Evolutionary conservation across 495 filamentous ascomycete species (phyloP).

Genomic region (Aspergillus wentii): DNA sequence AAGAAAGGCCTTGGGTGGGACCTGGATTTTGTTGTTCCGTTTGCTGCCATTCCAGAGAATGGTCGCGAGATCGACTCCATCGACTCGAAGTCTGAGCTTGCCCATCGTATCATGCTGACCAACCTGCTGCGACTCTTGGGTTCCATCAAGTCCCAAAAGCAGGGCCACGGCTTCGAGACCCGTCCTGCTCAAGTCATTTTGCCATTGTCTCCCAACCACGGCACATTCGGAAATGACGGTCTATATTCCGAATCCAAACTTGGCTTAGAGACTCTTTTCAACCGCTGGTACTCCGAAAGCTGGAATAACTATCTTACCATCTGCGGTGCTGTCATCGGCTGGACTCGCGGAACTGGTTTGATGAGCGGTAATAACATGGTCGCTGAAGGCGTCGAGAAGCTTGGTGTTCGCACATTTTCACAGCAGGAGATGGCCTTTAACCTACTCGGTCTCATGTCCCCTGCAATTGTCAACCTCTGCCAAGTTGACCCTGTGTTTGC

Average conservation of each 20-base stretch:
- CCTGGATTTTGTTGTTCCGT: constrained; percentile 92
- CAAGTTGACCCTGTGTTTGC: constrained; percentile 94
- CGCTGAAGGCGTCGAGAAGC: constrained; percentile 92
- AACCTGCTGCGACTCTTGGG: constrained; percentile 91
- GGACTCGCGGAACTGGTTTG: constrained; percentile 96
- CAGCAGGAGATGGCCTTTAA: constrained; percentile 99
- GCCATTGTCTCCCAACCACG: constrained; percentile 95
- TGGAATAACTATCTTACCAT: constrained; percentile 98
- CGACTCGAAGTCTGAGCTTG: constrained; percentile 96
- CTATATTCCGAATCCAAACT: constrained; percentile 98
- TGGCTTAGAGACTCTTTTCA: constrained; percentile 94
- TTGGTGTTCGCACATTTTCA: constrained; percentile 96
- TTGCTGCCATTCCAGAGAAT: constrained; percentile 95
- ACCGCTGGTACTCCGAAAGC: constrained; percentile 95
- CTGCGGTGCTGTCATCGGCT: constrained; percentile 96
- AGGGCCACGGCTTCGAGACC: constrained; percentile 80
- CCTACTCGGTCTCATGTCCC: constrained; percentile 92
- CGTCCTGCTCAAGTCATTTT: constrained; percentile 95
- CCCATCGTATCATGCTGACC: constrained; percentile 98
- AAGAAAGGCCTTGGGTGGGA: constrained; percentile 98
- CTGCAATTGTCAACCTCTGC: constrained; percentile 90
- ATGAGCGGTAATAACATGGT: constrained; percentile 99
- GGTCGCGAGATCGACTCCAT: constrained; percentile 96
- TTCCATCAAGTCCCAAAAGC: constrained; percentile 85
- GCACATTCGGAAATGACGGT: constrained; percentile 96